Conservation (phyloP, 2,329 filamentous ascomycete genomes). For the Aspergillus phoenicis region DNA sequence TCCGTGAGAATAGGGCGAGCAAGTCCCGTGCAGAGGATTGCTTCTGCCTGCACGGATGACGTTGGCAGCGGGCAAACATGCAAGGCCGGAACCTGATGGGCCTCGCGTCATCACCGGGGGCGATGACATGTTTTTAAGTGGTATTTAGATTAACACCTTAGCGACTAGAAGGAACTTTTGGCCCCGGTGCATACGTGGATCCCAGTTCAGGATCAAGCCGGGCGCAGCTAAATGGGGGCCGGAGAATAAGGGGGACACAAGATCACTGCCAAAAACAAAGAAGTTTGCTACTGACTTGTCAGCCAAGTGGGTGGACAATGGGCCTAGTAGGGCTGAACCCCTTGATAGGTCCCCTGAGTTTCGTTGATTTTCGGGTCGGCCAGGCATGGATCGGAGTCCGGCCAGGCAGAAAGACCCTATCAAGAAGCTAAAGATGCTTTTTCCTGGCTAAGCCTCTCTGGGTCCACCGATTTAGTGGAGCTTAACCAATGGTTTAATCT, state of each 20-base stretch:
- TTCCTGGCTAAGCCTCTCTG: too few species aligned
- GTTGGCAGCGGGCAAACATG: conserved; percentile 1
- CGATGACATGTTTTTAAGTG: not conserved
- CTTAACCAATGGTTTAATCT: too few species aligned
- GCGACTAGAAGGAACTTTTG: not conserved
- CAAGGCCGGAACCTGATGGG: not conserved
- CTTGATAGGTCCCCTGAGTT: too few species aligned
- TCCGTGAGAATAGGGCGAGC: not conserved
- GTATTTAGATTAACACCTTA: not conserved
- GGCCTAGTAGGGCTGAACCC: too few species aligned
- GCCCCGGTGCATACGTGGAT: not conserved
- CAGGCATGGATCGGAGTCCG: too few species aligned
- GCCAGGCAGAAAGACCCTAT: too few species aligned
- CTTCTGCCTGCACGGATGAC: conserved; percentile 7
- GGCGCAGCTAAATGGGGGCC: not conserved
- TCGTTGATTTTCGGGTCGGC: too few species aligned
- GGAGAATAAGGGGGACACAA: not conserved
- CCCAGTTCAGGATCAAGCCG: not conserved
- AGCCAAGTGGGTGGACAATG: not conserved
- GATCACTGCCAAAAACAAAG: not conserved
- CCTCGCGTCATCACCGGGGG: not conserved
- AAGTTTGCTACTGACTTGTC: not conserved
- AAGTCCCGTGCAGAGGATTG: not conserved
- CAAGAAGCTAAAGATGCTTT: too few species aligned
- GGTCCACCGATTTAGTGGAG: too few species aligned